Percentiles rank a stretch among this genome's conserved stretches.
Conservation (phyloP, 306 rosid species). For the Acacia melanoxylon region DNA sequence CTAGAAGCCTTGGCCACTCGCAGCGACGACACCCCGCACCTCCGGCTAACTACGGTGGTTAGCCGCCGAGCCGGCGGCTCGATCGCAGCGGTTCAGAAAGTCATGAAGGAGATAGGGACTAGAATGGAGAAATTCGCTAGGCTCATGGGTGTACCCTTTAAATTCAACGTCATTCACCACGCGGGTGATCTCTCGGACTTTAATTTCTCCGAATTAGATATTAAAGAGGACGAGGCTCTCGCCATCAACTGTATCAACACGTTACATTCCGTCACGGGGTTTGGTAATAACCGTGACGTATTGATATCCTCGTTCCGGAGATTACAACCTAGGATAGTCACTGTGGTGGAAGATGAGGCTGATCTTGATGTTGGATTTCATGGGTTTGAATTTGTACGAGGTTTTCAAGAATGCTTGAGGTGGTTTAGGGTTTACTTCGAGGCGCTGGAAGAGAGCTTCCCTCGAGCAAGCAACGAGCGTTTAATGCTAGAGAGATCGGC, state of each 20-base stretch:
- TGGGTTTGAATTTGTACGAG: conserved; percentile 69
- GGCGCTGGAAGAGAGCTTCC: conserved; percentile 78
- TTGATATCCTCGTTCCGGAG: conserved; percentile 48
- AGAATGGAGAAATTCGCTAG: conserved; percentile 93
- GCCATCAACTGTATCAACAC: conserved; percentile 75
- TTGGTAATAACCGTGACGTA: conserved; percentile 54
- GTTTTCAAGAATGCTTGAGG: conserved; percentile 77
- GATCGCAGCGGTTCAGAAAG: conserved; percentile 39
- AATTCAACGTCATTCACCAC: conserved; percentile 75
- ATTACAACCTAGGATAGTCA: conserved; percentile 68
- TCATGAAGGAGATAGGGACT: conserved; percentile 81
- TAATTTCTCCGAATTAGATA: conserved; percentile 43
- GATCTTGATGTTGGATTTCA: conserved; percentile 73
- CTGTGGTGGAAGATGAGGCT: conserved; percentile 89
- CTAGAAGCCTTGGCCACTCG: conserved; percentile 87
- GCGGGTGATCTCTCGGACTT: conserved; percentile 68
- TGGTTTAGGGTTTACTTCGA: conserved; percentile 99
- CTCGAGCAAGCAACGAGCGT: conserved; percentile 68
- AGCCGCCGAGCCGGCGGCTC: conserved; percentile 40
- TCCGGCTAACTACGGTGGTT: conserved; percentile 67
- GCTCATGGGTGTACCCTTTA: conserved; percentile 91
- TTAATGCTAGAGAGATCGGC: conserved; percentile 79
- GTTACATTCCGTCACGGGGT: conserved; percentile 54
- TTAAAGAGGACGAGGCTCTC: conserved; percentile 72
- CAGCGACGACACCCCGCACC: conserved; percentile 74